Evolutionary conservation across 176 grass and related monocot genomes (phyloP).

Genomic region (Aegilops umbellulata): DNA sequence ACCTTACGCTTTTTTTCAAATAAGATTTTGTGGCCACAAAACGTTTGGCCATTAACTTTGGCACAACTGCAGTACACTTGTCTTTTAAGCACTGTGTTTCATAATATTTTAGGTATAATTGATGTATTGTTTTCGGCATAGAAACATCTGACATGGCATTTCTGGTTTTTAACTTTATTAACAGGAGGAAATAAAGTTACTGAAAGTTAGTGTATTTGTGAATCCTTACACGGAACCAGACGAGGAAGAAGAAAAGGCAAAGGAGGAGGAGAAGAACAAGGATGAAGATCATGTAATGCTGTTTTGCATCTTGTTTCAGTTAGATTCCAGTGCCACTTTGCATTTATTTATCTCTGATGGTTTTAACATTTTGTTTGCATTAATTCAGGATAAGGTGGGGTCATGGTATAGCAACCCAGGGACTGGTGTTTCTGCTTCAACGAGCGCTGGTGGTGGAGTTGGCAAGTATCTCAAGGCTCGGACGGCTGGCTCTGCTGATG

Average conservation of each 20-base stretch:
- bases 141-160: neutral
- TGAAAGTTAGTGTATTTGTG: slow-evolving; percentile 65
- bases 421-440: slow-evolving; percentile 52
- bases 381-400: slow-evolving; percentile 81
- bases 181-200: slow-evolving; percentile 97
- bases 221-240: slow-evolving; percentile 91
- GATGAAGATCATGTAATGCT: slow-evolving; percentile 77
- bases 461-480: slow-evolving; percentile 86
- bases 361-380: slow-evolving; percentile 14
- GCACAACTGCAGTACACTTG: neutral
- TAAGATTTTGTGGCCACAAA: neutral
- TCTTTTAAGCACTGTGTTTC: neutral
- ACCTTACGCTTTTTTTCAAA: neutral
- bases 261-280: slow-evolving; percentile 71
- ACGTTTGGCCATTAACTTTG: neutral
- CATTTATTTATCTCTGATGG: slow-evolving; percentile 19
- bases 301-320: slow-evolving; percentile 19
- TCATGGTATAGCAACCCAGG: slow-evolving; percentile 93
- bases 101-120: neutral
- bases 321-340: neutral
- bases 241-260: slow-evolving; percentile 83
- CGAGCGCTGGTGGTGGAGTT: slow-evolving; percentile 58
- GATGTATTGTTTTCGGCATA: neutral
- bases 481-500: slow-evolving; percentile 40
- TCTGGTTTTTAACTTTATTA: slow-evolving; percentile 17